Evolutionary conservation across 768 basidiomycete genomes (phyloP), one percentile per base, ranked within the genome.

Genomic region (Boletus sp.): DNA sequence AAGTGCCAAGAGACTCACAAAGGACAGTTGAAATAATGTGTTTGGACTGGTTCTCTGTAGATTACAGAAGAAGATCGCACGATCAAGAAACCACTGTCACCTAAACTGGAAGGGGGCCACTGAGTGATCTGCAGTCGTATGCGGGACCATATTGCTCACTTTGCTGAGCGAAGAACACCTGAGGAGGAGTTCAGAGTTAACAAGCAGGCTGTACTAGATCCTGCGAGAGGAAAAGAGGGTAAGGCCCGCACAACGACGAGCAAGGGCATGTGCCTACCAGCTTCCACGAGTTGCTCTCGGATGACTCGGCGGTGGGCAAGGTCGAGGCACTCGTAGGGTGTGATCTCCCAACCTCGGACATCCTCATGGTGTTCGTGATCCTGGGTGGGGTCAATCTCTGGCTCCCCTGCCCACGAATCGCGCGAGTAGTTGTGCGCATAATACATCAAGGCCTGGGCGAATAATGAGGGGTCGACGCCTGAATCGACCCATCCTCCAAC

Each of bases 401-500:
- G 90, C 63, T 92, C 90, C 21, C 89, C 90, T 7, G 86, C 82
- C 89, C 90, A 91, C 21, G 86, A 86, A 56, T 76, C 80, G 56
- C 79, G 78, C 11, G 85, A 82, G 66, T 86, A 88, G 43, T 82
- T 79, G 67, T 87, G 82, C 3, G 90, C 84, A 70, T 90, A 85
- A 70, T 86, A 94, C 89, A 95, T 93, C 47, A 98, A 75, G 0
- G 90, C 83, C 72, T 97, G 94, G 1, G 93, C 86, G 74, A 95
- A 98, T 42, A 95, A 74, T 0, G 92, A 86, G 1, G 92, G 92
- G 71, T 97, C 93, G 49, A 91, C 81, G 15, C 91, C 88, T 27
- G 82, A 81, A 35, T 86, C 82, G 45, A 83, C 80, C 95, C 95
- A 98, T 19, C 94, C 93, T 2, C 93, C 93, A 5, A 97, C 93